phyloP scores from a whole-genome alignment of 208 protist genomes.

The Acanthamoeba triangularis region DNA sequence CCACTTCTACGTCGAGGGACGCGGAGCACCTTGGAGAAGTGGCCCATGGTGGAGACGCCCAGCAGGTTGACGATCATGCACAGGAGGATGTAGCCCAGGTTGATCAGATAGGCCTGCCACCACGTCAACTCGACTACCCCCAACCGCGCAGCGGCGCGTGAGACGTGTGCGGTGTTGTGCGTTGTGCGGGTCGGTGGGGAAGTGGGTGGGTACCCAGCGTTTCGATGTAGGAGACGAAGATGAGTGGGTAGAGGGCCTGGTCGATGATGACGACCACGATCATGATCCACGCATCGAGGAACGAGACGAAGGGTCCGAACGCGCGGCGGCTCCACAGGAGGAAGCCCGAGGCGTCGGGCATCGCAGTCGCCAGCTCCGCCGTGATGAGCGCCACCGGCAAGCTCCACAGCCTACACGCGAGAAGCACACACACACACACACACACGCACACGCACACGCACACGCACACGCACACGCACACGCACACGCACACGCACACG shows the following conservation, averaged over 20 bases:
- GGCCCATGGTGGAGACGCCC: constrained; percentile 41
- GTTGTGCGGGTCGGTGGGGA: too few species aligned
- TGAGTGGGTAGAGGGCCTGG: constrained; percentile 51
- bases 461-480: not conserved
- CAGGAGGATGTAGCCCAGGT: constrained; percentile 44
- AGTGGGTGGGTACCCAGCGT: not conserved
- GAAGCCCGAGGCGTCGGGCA: constrained; percentile 30
- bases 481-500: too few species aligned
- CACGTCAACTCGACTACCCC: not conserved
- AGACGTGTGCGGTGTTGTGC: too few species aligned
- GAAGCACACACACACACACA: not conserved
- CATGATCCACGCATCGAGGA: constrained; percentile 54
- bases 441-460: not conserved
- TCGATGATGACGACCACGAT: constrained; percentile 72
- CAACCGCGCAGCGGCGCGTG: too few species aligned
- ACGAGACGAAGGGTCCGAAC: constrained; percentile 52
- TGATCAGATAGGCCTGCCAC: constrained; percentile 66
- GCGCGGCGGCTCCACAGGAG: constrained; percentile 15
- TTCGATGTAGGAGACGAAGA: constrained; percentile 57
- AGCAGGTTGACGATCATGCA: constrained; percentile 55
- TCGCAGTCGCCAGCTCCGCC: constrained; percentile 12
- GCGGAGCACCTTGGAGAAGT: constrained; percentile 23
- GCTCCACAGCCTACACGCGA: constrained; percentile 35
- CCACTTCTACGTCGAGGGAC: not conserved
- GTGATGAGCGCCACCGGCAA: constrained; percentile 59